phyloP scores from a whole-genome alignment of 2,329 filamentous ascomycete species.

The Cercospora sojina region DNA sequence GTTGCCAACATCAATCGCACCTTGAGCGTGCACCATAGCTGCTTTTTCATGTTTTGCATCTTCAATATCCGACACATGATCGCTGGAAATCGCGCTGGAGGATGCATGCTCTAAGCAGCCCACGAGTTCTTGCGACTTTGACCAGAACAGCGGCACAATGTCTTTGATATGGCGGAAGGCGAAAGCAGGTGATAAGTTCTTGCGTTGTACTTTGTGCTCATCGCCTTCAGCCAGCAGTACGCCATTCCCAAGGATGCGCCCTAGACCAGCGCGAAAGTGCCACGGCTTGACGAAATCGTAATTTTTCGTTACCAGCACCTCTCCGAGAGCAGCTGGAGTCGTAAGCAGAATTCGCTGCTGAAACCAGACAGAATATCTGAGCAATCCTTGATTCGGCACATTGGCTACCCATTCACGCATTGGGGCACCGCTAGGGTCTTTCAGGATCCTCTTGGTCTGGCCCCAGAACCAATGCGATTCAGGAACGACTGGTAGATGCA shows the following conservation, averaged over 20 bases:
- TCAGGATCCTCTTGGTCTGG: slow-evolving; percentile 45
- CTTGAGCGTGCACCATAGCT: slow-evolving; percentile 32
- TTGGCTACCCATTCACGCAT: slow-evolving; percentile 53
- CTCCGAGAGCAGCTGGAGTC: slow-evolving; percentile 48
- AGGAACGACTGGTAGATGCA: slow-evolving; percentile 2
- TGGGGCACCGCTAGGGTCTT: slow-evolving; percentile 46
- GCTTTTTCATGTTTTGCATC: slow-evolving; percentile 30
- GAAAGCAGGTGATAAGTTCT: slow-evolving; percentile 51
- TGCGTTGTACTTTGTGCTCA: slow-evolving; percentile 69
- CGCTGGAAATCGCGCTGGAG: slow-evolving; percentile 18
- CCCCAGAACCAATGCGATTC: slow-evolving; percentile 41
- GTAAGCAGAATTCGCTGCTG: slow-evolving; percentile 48
- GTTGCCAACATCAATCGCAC: slow-evolving; percentile 46
- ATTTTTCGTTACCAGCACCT: slow-evolving; percentile 52
- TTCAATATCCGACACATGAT: slow-evolving; percentile 20
- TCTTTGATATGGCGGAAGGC: slow-evolving; percentile 53
- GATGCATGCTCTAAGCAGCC: slow-evolving; percentile 38
- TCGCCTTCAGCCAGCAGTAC: slow-evolving; percentile 84
- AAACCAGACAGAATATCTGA: slow-evolving; percentile 53
- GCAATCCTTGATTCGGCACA: slow-evolving; percentile 56
- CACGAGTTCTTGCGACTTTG: slow-evolving; percentile 47
- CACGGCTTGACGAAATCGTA: slow-evolving; percentile 53
- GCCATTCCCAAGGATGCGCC: slow-evolving; percentile 66
- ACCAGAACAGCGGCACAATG: slow-evolving; percentile 50
- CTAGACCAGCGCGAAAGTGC: slow-evolving; percentile 54